Evolutionary conservation across 352 stramenopile species (phyloP).

Genomic region (Globisporangium takayamanum): DNA sequence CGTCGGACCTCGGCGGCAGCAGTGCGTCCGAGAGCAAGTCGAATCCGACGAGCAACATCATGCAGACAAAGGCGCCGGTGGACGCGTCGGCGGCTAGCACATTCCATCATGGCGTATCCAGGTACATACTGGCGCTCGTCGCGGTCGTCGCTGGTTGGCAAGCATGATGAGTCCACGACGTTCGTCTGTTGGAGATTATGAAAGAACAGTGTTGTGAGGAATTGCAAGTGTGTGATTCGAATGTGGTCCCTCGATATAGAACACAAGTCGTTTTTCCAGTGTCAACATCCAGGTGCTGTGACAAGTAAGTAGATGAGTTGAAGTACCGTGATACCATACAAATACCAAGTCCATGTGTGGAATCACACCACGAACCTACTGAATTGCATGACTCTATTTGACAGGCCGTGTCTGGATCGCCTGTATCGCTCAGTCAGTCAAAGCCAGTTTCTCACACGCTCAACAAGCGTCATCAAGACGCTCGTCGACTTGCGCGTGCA

Average conservation of each 20-base stretch:
- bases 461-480: neutral
- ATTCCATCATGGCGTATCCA: too few species aligned
- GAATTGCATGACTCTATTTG: neutral
- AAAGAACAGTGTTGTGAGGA: too few species aligned
- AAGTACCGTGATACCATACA: neutral
- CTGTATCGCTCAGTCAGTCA: neutral
- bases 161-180: too few species aligned
- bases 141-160: too few species aligned
- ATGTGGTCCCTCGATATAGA: too few species aligned
- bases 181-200: too few species aligned
- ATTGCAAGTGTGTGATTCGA: too few species aligned
- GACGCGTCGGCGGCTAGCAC: neutral
- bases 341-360: neutral
- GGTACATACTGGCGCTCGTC: too few species aligned
- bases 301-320: neutral
- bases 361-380: neutral
- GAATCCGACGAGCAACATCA: constrained; percentile 12
- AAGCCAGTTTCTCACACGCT: neutral
- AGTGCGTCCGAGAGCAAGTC: neutral
- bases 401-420: neutral
- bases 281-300: neutral
- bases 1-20: constrained; percentile 4
- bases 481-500: too few species aligned
- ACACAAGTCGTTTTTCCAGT: neutral
- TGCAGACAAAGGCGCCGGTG: constrained; percentile 5